Conservation (phyloP, 768 basidiomycete species). For the Lentinula boryana region DNA sequence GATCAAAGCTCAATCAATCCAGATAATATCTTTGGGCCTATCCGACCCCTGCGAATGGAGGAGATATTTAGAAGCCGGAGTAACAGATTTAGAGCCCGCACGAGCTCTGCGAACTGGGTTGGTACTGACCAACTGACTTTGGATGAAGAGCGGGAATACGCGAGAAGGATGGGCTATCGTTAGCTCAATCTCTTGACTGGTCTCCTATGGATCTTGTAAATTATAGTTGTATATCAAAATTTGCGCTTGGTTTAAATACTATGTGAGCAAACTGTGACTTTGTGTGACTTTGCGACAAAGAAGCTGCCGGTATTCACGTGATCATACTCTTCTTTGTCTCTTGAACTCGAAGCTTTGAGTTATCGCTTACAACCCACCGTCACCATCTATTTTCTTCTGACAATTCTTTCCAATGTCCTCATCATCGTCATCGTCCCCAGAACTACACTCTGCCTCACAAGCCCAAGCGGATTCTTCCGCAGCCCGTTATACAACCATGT, state of each 20-base stretch:
- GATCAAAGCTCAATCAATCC: constrained; percentile 85
- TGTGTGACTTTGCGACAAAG: neutral
- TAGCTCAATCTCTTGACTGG: constrained; percentile 11
- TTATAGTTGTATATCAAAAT: neutral
- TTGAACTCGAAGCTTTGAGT: neutral
- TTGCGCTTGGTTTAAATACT: neutral
- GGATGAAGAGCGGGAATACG: constrained; percentile 85
- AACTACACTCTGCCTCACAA: constrained; percentile 43
- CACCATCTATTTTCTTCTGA: constrained; percentile 20
- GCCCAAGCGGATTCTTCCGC: constrained; percentile 27
- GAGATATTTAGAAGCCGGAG: constrained; percentile 81
- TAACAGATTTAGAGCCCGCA: constrained; percentile 81
- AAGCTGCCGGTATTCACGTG: neutral
- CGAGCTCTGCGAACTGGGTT: constrained; percentile 94
- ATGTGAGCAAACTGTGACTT: neutral
- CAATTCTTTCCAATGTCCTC: constrained; percentile 52
- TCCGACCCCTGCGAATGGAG: constrained; percentile 85
- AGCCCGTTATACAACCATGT: constrained; percentile 53
- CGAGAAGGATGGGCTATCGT: constrained; percentile 83
- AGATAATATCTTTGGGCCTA: constrained; percentile 87
- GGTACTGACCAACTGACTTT: constrained; percentile 84
- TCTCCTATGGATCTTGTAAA: neutral
- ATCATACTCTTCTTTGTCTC: neutral
- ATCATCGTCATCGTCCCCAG: constrained; percentile 75
- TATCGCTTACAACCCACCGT: neutral